Percentiles rank a stretch among this genome's conserved stretches.
These are phyloP conservation scores for Fennellomyces sp. DNA, from an alignment of 371 early-diverging fungal genomes.

Conservation along the genomic window DNA sequence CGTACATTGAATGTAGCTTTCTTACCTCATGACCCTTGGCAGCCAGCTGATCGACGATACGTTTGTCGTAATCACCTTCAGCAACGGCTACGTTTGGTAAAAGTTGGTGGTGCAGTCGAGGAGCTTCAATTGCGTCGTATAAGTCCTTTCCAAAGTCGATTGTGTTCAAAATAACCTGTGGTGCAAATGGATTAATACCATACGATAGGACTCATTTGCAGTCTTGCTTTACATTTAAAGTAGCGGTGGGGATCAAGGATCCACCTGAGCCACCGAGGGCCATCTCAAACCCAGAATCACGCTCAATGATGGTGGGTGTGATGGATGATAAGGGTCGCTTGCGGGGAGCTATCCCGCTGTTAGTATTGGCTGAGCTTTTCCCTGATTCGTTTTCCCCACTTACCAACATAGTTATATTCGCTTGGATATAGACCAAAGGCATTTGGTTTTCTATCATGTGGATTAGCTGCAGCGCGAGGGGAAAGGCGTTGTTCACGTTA, in stretches of 20 bases:
- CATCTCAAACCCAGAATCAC: constrained; percentile 69
- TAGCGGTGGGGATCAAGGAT: constrained; percentile 88
- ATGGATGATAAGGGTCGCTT: constrained; percentile 95
- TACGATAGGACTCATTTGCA: not conserved
- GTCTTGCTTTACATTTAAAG: constrained; percentile 69
- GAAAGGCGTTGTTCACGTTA: constrained; percentile 6
- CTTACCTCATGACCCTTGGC: constrained; percentile 3
- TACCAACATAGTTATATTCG: constrained; percentile 80
- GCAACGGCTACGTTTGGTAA: constrained; percentile 70
- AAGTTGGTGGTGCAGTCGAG: constrained; percentile 95
- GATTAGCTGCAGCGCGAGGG: not conserved
- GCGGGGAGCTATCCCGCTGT: constrained; percentile 55
- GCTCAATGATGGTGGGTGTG: constrained; percentile 86
- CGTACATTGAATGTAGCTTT: no score
- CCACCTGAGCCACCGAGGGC: constrained; percentile 97
- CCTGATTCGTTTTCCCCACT: not conserved
- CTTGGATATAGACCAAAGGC: constrained; percentile 85
- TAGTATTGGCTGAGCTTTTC: not conserved
- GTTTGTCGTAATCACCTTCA: constrained; percentile 29
- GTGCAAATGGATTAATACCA: no score
- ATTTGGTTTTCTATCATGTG: constrained; percentile 63
- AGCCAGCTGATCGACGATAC: not conserved
- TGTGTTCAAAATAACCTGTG: constrained; percentile 74
- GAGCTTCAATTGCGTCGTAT: constrained; percentile 73
- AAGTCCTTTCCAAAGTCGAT: constrained; percentile 72